These are phyloP conservation scores for Mucor sp. DNA, from an alignment of 371 early-diverging fungal species.

Conservation along the genomic window DNA sequence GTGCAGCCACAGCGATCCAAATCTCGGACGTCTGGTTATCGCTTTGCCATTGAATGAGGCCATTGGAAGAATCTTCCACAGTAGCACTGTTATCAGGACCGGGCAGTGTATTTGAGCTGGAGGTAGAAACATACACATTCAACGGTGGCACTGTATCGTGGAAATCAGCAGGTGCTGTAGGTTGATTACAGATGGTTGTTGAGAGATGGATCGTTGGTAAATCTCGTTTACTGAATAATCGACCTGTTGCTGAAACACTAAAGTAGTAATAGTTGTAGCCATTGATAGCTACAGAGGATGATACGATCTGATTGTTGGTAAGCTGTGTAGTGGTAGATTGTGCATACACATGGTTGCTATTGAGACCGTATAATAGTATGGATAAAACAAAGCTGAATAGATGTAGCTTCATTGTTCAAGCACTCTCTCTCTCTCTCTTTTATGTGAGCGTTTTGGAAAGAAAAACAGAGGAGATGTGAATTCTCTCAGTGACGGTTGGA, in stretches of 20 bases:
- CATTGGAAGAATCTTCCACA: conserved; percentile 29
- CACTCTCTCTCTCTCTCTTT: neutral
- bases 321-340: conserved; percentile 12
- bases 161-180: conserved; percentile 28
- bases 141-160: conserved; percentile 39
- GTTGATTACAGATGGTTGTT: conserved; percentile 36
- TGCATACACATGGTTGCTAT: neutral
- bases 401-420: neutral
- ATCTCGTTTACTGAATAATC: conserved; percentile 15
- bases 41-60: conserved; percentile 42
- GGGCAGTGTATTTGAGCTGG: conserved; percentile 44
- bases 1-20: conserved; percentile 50
- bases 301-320: conserved; percentile 13
- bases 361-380: neutral
- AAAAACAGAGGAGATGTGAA: neutral
- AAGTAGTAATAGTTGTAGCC: conserved; percentile 23
- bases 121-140: conserved; percentile 46
- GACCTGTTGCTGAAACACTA: conserved; percentile 9
- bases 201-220: conserved; percentile 33
- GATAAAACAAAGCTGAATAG: neutral
- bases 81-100: conserved; percentile 43
- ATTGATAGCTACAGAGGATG: conserved; percentile 8
- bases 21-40: conserved; percentile 16
- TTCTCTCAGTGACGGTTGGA: neutral
- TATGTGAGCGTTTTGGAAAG: neutral